Evolutionary conservation across 106 monocot genomes (phyloP), one percentile per base, ranked within the genome.

Genomic region (Amphibolis antarctica): DNA sequence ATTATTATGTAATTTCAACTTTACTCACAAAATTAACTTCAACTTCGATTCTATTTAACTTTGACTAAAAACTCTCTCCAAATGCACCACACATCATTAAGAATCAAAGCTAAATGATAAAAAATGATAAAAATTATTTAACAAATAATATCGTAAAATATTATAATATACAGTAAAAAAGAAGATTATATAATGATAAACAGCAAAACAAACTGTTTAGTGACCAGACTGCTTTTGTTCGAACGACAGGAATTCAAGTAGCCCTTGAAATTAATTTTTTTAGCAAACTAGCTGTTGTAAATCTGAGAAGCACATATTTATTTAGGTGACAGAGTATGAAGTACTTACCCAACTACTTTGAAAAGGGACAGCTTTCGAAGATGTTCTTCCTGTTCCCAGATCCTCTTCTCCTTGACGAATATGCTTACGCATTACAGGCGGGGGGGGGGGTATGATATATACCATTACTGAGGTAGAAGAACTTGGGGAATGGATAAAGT

Each of bases 311-410:
- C 18, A 4, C 4, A 23, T 15, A 23, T 49, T 1, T 67, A 22
- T 53, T 46, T 13, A 96, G 94, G 89, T 96, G n/a, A 76, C 89
- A 30, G 89, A 98, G 55, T 98, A 90, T 98, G 96, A 90, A 98
- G 69, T 98, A 87, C 75, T 69, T 96, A 18, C 96, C 96, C 1
- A 98, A 98, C 63, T 87, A 98, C 54, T 98, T 98, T 27, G 71
- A 59, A 49, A 98, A 98, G 68, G 80, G 62, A 12, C 96, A 98
- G 78, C 86, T 98, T 6, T 73, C 69, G 0, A 98, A 98, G 71
- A 98, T 90, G 87, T 90, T 98, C 76, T 98, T 98, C 66, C 74
- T 98, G 12, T 98, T 98, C 28, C 96, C 96, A 0, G 96, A 98
- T 63, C 96, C 55, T 45, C 96, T 87, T 46, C 67, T 98, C 53